Evolutionary conservation across 768 basidiomycete genomes (phyloP), one percentile per base, ranked within the genome.

Genomic region (Lactarius pseudohatsudake): DNA sequence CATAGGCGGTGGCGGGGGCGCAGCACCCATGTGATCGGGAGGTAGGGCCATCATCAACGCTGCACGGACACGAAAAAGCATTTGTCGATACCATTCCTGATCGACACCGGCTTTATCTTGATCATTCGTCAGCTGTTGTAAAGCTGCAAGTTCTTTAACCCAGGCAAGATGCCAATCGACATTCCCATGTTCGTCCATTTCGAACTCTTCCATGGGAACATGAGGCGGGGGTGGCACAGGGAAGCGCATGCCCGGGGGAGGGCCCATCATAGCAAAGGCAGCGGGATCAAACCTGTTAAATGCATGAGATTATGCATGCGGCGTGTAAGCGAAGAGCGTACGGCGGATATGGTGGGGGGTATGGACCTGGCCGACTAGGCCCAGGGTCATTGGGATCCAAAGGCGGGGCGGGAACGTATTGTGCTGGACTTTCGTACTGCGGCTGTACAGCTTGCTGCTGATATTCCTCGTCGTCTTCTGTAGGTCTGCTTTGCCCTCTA

Each of bases 31-130:
- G 50, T 60, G 64, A 18, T 72, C 72, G 22, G 64, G 64, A n/a
- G 63, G 69, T 26, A 73, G 69, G 40, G 79, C 50, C 68, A 71
- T 85, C 84, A 92, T 85, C 69, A 92, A 79, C 20, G 88, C 88
- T 54, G 81, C 82, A 62, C 92, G 81, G 53, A 93, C 86, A n/a
- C 90, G 85, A 73, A 90, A 81, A 10, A 92, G 74, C 91, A 94
- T 93, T 85, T 90, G 88, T 69, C 88, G 80, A 72, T 87, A 94
- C 92, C 92, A 94, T 68, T 94, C 92, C 55, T 85, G 86, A 59
- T 91, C 90, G 3, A 84, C 88, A 36, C 88, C 89, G 22, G 86
- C 85, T 77, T 92, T 92, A 74, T 94, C 90, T 73, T 93, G 92
- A 71, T 93, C 89, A 10, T 77, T 82, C 0, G 92, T 89, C n/a